Evolutionary conservation across 257 asterid species (phyloP).

Genomic region (Penstemon eatonii): DNA sequence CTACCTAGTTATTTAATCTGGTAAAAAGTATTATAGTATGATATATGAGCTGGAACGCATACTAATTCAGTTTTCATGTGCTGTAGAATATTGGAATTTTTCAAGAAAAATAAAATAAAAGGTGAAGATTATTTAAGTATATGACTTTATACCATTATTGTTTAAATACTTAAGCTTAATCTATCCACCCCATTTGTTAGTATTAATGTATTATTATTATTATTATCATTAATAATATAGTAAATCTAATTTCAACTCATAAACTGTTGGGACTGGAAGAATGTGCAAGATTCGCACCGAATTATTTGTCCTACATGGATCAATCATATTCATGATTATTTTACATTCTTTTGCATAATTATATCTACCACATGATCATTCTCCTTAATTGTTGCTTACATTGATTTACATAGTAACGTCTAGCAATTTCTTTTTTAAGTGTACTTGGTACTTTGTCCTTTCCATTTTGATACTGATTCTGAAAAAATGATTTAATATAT

Average conservation of each 20-base stretch:
- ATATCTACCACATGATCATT: not conserved
- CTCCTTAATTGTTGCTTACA: not conserved
- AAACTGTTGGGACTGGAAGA: constrained; percentile 1
- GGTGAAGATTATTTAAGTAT: too few relatives aligned
- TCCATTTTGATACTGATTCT: too few relatives aligned
- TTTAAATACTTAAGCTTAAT: not conserved
- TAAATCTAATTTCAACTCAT: not conserved
- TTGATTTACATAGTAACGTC: too few relatives aligned
- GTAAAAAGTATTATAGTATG: too few relatives aligned
- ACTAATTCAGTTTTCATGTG: too few relatives aligned
- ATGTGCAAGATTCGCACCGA: not conserved
- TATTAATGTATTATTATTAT: not conserved
- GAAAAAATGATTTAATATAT: too few relatives aligned
- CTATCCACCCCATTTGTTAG: not conserved
- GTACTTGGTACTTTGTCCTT: too few relatives aligned
- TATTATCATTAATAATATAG: too few relatives aligned
- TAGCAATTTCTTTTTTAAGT: not conserved
- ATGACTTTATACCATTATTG: not conserved
- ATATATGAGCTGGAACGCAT: too few relatives aligned
- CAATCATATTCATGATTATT: not conserved
- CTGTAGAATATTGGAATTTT: too few relatives aligned
- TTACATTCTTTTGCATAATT: constrained; percentile 2
- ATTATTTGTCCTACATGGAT: constrained; percentile 9
- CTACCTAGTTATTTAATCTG: too few relatives aligned
- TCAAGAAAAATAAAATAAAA: too few relatives aligned